phyloP scores from a whole-genome alignment of 2,329 filamentous ascomycete genomes.

The Penicillium oxalicum region DNA sequence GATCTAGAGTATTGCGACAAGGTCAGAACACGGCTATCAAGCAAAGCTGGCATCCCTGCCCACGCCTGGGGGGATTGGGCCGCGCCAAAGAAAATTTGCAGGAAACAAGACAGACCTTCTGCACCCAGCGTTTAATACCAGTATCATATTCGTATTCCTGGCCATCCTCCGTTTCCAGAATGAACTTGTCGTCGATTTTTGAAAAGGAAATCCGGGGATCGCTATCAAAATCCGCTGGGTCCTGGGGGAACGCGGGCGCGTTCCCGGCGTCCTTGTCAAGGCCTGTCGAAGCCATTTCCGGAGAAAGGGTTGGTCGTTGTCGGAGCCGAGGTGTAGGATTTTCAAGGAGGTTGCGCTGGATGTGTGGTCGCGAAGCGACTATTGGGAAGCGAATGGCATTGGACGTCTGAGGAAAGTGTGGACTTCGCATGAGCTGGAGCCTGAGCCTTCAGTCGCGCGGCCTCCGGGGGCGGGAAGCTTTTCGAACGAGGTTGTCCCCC shows the following conservation, averaged over 20 bases:
- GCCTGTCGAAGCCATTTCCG: conserved; percentile 21
- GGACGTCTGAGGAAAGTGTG: not conserved
- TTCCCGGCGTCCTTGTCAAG: conserved; percentile 15
- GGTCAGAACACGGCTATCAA: not conserved
- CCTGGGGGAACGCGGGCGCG: conserved; percentile 42
- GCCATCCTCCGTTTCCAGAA: conserved; percentile 78
- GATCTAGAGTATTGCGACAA: conserved; percentile 38
- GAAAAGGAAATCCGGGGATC: conserved; percentile 84
- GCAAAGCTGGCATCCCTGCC: not conserved
- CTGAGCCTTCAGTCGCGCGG: too few relatives aligned
- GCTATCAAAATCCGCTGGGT: conserved; percentile 63
- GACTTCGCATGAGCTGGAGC: too few relatives aligned
- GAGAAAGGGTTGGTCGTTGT: not conserved
- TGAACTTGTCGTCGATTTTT: conserved; percentile 72
- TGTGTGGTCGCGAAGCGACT: not conserved
- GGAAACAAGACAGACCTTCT: conserved; percentile 44
- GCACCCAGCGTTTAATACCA: conserved; percentile 67
- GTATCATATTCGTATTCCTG: conserved; percentile 78
- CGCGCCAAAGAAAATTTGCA: not conserved
- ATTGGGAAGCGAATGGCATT: not conserved
- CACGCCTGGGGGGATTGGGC: not conserved
- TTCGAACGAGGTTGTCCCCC: not conserved
- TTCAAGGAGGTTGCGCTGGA: too few relatives aligned
- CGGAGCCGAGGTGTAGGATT: not conserved
- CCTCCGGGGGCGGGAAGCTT: conserved; percentile 6